Evolutionary conservation across 2,329 filamentous ascomycete species (phyloP).

Genomic region (Arthroderma sp.): DNA sequence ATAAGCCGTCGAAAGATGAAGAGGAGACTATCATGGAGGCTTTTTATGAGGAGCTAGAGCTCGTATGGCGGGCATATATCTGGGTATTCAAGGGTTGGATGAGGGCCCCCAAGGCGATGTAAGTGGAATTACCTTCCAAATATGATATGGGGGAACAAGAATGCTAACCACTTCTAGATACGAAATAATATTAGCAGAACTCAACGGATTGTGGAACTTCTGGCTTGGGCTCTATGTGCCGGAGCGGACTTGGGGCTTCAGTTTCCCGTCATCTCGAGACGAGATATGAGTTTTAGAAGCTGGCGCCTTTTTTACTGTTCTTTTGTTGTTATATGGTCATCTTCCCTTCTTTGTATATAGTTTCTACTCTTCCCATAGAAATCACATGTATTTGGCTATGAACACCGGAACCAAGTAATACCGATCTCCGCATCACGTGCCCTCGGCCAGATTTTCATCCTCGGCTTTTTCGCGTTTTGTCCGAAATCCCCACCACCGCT

Average conservation of each 20-base stretch:
- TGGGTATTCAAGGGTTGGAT: constrained; percentile 61
- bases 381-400: too few relatives aligned
- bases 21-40: constrained; percentile 41
- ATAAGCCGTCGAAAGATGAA: constrained; percentile 16
- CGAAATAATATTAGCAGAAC: constrained; percentile 41
- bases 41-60: constrained; percentile 49
- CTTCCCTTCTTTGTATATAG: too few relatives aligned
- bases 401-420: too few relatives aligned
- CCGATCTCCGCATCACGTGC: too few relatives aligned
- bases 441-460: too few relatives aligned
- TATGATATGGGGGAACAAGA: too few relatives aligned
- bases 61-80: constrained; percentile 49
- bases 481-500: too few relatives aligned
- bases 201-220: constrained; percentile 43
- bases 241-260: constrained; percentile 43
- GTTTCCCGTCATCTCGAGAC: constrained; percentile 27
- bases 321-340: background rate
- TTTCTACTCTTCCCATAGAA: too few relatives aligned
- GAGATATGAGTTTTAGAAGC: constrained; percentile 32
- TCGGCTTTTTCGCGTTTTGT: too few relatives aligned
- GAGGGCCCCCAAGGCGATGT: constrained; percentile 54
- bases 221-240: constrained; percentile 51
- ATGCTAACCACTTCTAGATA: constrained; percentile 23
- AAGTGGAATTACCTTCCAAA: constrained; percentile 31
- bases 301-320: constrained; percentile 10